phyloP scores from a whole-genome alignment of 2,329 filamentous ascomycete genomes.

The Sphaerulina vaccinii region DNA sequence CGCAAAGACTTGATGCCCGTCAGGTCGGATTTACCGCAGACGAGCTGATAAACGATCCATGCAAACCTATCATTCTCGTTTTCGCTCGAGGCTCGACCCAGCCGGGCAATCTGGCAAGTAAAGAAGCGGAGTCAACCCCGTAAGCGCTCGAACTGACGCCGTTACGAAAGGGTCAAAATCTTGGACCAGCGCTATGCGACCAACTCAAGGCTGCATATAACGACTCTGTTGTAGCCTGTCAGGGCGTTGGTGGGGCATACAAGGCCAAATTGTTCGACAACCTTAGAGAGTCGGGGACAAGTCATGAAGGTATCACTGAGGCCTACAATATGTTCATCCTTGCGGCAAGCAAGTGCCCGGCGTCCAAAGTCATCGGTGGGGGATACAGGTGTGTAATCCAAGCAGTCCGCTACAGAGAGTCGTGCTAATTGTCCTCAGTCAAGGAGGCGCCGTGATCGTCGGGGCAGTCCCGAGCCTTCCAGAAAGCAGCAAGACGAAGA shows the following conservation, averaged over 20 bases:
- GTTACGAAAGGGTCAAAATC: too few relatives aligned
- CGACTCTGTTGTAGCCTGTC: slow-evolving; percentile 25
- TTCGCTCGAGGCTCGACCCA: too few relatives aligned
- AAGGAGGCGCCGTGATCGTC: slow-evolving; percentile 42
- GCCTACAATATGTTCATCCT: slow-evolving; percentile 24
- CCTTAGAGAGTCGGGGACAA: slow-evolving; percentile 20
- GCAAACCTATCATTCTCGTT: too few relatives aligned
- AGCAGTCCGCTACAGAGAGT: background rate
- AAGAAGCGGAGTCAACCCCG: too few relatives aligned
- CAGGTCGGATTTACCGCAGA: too few relatives aligned
- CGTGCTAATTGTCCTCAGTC: slow-evolving; percentile 26
- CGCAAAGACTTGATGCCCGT: too few relatives aligned
- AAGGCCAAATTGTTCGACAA: slow-evolving; percentile 20
- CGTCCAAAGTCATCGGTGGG: slow-evolving; percentile 27
- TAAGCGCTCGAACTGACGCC: too few relatives aligned
- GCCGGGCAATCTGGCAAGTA: too few relatives aligned
- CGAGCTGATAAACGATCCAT: too few relatives aligned
- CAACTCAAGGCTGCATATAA: slow-evolving; percentile 10
- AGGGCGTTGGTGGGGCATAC: slow-evolving; percentile 29
- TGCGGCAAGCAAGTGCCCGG: slow-evolving; percentile 28
- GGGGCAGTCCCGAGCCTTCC: slow-evolving; percentile 34
- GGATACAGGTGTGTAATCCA: slow-evolving; percentile 26
- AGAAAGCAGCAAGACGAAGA: slow-evolving; percentile 29
- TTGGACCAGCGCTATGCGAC: slow-evolving; percentile 9
- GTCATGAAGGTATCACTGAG: slow-evolving; percentile 19